Evolutionary conservation across 192 early-diverging fungal species (phyloP), one percentile per base, ranked within the genome.

Genomic region (Backusella tuberculispora): DNA sequence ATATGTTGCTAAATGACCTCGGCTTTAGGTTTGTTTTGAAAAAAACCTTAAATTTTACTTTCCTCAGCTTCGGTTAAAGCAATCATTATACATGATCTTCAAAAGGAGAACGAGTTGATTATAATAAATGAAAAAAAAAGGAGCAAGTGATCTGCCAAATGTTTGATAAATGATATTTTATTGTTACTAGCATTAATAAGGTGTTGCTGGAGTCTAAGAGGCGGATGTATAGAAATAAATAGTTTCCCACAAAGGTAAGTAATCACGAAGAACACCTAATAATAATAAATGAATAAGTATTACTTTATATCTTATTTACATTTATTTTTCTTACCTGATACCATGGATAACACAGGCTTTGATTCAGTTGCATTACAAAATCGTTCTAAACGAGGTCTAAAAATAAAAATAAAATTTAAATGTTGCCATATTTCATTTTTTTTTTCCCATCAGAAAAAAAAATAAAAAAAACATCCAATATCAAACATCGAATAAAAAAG

Each of bases 191-290:
- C 8, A 50, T 50, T 60, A 60, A 60, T 60, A 60, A 12, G 13
- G 21, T 12, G 10, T 5, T 24, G 64, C 0, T 0, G 17, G 1
- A 17, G 38, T 34, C 75, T 86, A 88, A 17, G 88, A 88, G 7
- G 78, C 87, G 14, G 89, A 85, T 5, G 91, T 97, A 80, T 97
- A 97, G 77, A 95, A 97, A 81, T 97, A 93, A 73, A 94, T 89
- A 56, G 88, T 88, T 83, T 97, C 91, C 94, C 94, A 96, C 24
- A 97, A 83, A 6, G 95, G 94, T 78, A 94, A 90, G 80, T 97
- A 97, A 81, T 97, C 95, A 26, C 88, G 87, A 45, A 96, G 82
- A 48, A 96, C 60, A 44, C 71, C 75, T 71, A 63, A 38, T 19
- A 17, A 43, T 19, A 46, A 38, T 10, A n/a, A 74, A 19, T 50